These are phyloP conservation scores for Giardia duodenalis DNA, from an alignment of 208 protist species.

Conservation along the genomic window DNA sequence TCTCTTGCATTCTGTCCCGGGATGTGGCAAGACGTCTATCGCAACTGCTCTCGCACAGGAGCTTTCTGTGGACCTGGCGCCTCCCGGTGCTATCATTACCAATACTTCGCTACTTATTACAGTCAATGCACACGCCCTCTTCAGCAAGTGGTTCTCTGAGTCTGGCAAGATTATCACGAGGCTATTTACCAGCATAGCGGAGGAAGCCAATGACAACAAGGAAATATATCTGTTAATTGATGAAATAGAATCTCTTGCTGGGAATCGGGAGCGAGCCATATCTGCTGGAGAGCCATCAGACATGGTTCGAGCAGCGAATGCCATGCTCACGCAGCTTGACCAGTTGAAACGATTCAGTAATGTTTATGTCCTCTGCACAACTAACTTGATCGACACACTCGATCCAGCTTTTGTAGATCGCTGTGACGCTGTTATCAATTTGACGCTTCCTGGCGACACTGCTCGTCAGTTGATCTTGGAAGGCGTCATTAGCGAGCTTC, in stretches of 20 bases:
- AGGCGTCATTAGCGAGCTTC: background rate
- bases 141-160: conserved; percentile 48
- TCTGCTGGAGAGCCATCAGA: background rate
- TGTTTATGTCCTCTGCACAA: background rate
- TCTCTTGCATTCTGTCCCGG: background rate
- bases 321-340: conserved; percentile 6
- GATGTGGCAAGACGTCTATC: background rate
- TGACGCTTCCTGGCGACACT: background rate
- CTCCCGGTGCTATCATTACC: background rate
- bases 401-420: conserved; percentile 3
- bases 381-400: background rate
- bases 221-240: background rate
- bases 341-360: background rate
- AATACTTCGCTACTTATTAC: conserved; percentile 37
- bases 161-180: conserved; percentile 37
- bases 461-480: background rate
- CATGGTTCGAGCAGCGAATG: conserved; percentile 3
- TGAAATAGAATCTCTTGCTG: background rate
- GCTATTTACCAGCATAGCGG: background rate
- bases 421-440: background rate
- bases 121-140: conserved; percentile 47
- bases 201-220: background rate
- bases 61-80: background rate
- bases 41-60: background rate
- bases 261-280: background rate